Percentiles rank a stretch among this genome's conserved stretches.
Conservation (phyloP, 345 rosid species). For the Eucalyptus caleyi region DNA sequence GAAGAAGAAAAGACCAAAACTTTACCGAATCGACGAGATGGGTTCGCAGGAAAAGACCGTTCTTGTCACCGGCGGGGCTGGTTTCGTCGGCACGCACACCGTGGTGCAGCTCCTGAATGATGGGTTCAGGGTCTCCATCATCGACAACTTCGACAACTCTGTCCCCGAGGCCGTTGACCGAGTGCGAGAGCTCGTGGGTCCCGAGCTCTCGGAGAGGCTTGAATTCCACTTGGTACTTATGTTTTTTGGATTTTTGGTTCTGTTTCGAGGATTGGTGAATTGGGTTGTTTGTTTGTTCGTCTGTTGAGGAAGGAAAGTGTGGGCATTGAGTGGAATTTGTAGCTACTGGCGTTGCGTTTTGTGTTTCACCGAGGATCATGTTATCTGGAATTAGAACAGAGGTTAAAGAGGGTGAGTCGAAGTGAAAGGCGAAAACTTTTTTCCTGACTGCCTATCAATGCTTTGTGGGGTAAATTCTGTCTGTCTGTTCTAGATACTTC, state of each 20-base stretch:
- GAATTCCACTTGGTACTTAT: constrained; percentile 56
- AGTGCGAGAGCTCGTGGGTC: constrained; percentile 71
- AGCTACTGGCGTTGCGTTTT: background rate
- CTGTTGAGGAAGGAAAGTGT: background rate
- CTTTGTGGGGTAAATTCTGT: background rate
- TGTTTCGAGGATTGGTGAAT: background rate
- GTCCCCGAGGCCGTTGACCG: constrained; percentile 67
- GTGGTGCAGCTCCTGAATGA: constrained; percentile 73
- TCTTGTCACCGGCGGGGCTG: constrained; percentile 97
- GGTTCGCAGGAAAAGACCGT: constrained; percentile 10
- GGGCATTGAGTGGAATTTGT: background rate
- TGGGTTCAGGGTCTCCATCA: constrained; percentile 68
- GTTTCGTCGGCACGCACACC: constrained; percentile 91
- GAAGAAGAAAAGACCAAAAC: background rate
- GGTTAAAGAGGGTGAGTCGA: background rate
- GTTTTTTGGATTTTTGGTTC: background rate
- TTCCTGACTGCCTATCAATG: background rate
- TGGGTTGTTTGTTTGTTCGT: background rate
- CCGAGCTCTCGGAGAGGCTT: constrained; percentile 57
- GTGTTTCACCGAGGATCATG: background rate
- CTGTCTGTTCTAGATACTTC: background rate
- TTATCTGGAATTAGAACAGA: background rate
- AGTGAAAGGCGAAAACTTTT: background rate
- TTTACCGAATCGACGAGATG: background rate
- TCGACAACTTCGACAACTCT: constrained; percentile 87